These are phyloP conservation scores for Canariomyces notabilis DNA, from an alignment of 2,329 filamentous ascomycete genomes.

Conservation along the genomic window DNA sequence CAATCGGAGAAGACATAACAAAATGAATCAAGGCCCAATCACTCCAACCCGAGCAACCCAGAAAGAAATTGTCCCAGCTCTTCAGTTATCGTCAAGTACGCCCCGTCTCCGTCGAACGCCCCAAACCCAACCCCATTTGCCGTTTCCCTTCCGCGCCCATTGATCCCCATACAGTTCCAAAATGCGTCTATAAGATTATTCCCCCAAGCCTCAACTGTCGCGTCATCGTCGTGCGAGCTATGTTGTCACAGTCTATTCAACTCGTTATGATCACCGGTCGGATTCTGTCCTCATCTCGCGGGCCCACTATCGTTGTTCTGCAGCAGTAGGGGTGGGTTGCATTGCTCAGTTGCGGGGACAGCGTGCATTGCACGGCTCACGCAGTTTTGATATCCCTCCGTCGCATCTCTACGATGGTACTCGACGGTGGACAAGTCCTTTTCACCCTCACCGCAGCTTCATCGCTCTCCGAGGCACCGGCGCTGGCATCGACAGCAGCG, in stretches of 20 bases:
- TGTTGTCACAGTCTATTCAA: slow-evolving; percentile 18
- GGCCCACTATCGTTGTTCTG: too few species aligned
- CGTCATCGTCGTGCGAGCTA: neutral
- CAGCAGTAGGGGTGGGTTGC: too few species aligned
- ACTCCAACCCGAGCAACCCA: slow-evolving; percentile 6
- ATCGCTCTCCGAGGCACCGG: too few species aligned
- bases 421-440: slow-evolving; percentile 30
- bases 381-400: slow-evolving; percentile 36
- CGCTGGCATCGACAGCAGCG: neutral
- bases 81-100: slow-evolving; percentile 17
- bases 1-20: too few species aligned
- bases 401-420: slow-evolving; percentile 24
- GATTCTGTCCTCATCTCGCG: slow-evolving; percentile 27
- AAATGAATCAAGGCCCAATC: slow-evolving; percentile 3
- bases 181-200: slow-evolving; percentile 17
- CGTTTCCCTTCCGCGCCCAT: neutral
- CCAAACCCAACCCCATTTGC: neutral
- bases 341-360: slow-evolving; percentile 10
- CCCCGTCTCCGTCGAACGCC: slow-evolving; percentile 23
- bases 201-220: neutral
- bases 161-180: too few species aligned
- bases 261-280: neutral
- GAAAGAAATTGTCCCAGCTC: too few species aligned
- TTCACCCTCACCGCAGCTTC: slow-evolving; percentile 26
- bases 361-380: slow-evolving; percentile 11